Base-by-base conservation (phyloP, 2,329 filamentous ascomycete genomes). In the Cladosporium sp. region DNA sequence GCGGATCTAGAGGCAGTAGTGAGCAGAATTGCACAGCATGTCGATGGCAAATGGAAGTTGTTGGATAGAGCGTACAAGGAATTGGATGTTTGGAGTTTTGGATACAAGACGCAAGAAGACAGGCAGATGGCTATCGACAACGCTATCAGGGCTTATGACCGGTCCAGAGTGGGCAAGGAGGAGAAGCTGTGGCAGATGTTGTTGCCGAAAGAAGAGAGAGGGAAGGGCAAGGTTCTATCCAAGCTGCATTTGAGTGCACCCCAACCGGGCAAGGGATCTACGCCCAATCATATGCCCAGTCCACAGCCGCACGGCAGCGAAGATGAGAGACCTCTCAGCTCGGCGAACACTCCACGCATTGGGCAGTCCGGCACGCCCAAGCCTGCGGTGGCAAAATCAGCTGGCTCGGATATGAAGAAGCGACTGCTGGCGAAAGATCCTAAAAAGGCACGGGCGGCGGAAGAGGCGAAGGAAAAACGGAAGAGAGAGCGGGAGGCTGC, bases 171-270 rank as follows among this genome's bases (percentile, higher is more conserved):
- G 14, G 76, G 77, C 6, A 79, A 79, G 57, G 74, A 78, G 35
- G 82, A 85, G 61, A 78, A 78, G 61, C 68, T 81, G 16, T 85
- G 82, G 82, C 81, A 85, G 67, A 73, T 73, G 58, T 70, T 85
- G 54, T 72, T 85, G 52, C 80, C 80, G 7, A 76, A 76, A 60
- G 75, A 80, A 46, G 81, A 85, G 61, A 75, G 82, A 57, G 79
- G 79, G 42, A 82, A 84, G 62, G 82, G 82, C 45, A 83, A 78
- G 56, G 73, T 76, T 37, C 68, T 85, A 32, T 85, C 82, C 40
- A 77, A 77, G 52, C 73, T 84, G 54, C 77, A 82, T 54, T 72
- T 83, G 35, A 70, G 71, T 45, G 43, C 59, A 38, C 35, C 35
- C 13, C 55, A 56, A 42, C 46, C 57, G 28, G 56, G 50, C 46